Evolutionary conservation across 1,284 basidiomycete genomes (phyloP).

Genomic region (Melampsora larici-populina): DNA sequence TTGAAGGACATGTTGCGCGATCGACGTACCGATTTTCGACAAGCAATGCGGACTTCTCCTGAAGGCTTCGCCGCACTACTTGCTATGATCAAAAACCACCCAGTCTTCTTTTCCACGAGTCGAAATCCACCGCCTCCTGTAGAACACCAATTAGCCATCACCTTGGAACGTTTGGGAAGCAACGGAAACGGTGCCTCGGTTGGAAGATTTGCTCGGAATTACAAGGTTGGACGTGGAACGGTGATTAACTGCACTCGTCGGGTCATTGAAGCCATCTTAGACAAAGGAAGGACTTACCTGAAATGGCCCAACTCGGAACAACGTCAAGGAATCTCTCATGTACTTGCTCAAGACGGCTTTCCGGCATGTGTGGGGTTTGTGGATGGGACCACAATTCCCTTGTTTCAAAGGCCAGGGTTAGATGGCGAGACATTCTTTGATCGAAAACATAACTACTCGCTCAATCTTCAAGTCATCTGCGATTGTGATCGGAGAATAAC

Average conservation of each 20-base stretch:
- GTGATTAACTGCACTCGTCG: background rate
- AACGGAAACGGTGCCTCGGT: constrained; percentile 26
- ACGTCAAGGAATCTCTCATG: background rate
- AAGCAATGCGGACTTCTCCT: too few species aligned
- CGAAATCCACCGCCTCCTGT: background rate
- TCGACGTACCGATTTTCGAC: too few species aligned
- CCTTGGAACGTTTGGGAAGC: too few species aligned
- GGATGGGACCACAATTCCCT: constrained; percentile 7
- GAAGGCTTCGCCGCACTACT: too few species aligned
- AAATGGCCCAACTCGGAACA: background rate
- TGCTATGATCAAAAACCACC: background rate
- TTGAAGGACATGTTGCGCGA: too few species aligned
- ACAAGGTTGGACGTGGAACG: background rate
- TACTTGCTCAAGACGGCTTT: too few species aligned
- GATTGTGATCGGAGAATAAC: too few species aligned
- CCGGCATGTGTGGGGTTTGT: too few species aligned
- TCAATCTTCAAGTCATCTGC: constrained; percentile 4
- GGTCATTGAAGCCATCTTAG: constrained; percentile 1
- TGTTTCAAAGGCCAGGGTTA: constrained; percentile 9
- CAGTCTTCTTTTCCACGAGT: background rate
- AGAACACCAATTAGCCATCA: background rate
- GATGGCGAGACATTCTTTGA: background rate
- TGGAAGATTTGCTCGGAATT: constrained; percentile 1
- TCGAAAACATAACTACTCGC: background rate
- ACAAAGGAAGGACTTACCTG: background rate